These are phyloP conservation scores for Lepidopterella palustris DNA, from an alignment of 495 filamentous ascomycete genomes.

Conservation along the genomic window DNA sequence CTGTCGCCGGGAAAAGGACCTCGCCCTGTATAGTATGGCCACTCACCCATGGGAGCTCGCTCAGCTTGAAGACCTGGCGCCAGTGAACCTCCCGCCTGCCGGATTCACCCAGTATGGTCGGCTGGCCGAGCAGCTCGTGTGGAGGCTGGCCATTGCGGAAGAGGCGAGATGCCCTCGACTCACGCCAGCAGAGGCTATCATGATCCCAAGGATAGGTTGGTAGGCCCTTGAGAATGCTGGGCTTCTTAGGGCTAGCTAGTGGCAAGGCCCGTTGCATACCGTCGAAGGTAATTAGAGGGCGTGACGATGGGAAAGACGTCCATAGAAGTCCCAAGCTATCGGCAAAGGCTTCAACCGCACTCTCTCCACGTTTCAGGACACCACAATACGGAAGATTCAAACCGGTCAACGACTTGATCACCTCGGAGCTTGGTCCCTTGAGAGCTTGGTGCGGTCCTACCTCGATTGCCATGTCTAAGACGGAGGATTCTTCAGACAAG, in stretches of 20 bases:
- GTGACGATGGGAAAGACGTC: neutral
- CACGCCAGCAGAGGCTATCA: neutral
- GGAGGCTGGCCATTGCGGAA: neutral
- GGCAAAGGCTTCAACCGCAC: neutral
- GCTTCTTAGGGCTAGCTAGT: no score
- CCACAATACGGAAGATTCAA: neutral
- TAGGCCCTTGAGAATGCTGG: neutral
- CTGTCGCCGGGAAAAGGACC: neutral
- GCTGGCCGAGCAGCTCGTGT: neutral
- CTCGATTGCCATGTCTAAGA: conserved; percentile 37
- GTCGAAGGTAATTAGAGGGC: conserved; percentile 16
- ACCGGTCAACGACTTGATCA: neutral
- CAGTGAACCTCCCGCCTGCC: neutral
- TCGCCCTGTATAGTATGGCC: neutral
- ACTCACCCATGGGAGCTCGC: neutral
- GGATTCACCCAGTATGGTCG: neutral
- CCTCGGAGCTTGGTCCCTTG: conserved; percentile 44
- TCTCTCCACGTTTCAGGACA: neutral
- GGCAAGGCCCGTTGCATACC: no score
- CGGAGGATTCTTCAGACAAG: conserved; percentile 23
- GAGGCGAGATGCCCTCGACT: neutral
- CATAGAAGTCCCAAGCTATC: neutral
- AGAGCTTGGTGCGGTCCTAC: conserved; percentile 60
- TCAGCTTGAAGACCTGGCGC: neutral
- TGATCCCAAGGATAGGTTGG: neutral